Evolutionary conservation across 2,329 filamentous ascomycete genomes (phyloP), one percentile per base, ranked within the genome.

Genomic region (Teratosphaeria nubilosa): DNA sequence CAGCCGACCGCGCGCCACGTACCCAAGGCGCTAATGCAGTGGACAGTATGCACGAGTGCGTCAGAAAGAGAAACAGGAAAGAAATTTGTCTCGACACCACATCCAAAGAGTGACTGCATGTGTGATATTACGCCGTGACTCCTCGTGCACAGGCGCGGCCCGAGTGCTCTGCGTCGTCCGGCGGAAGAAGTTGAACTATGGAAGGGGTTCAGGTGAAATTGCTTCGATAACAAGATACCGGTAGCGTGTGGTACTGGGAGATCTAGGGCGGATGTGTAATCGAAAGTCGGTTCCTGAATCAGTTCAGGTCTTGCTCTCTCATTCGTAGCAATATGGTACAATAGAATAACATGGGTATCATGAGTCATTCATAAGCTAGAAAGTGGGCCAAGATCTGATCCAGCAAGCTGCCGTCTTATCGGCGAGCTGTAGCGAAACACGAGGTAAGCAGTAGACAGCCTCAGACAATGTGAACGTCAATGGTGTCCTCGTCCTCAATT

Each of bases 391-490:
- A 22, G 5, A 20, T 48, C 41, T 41, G 13, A 22, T 48, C 41
- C 5, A 37, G 34, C 34, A 48, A 48, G 41, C 41, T 48, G 41
- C n/a, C 37, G 37, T 45, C 5, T 16, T 16, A 6, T 48, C 5
- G 20, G n/a, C 41, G 41, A 48, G 41, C 41, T 48, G 41, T 11
- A 10, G 16, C 9, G 41, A 10, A 11, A 9, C 16, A n/a, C n/a
- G 41, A 48, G n/a, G 6, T 48, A 20, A 10, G 41, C 9, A 10
- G 16, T 22, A 48, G 41, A 48, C 16, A 48, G 41, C 34, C 22
- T 71, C 61, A 83, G 63, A 78, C 82, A 56, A 91, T 72, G 63
- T 86, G 79, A 24, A 94, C 87, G 71, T 95, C 90, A 34, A 95
- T 76, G 30, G 81, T 79, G 69, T 92, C 88, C 76, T 85, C 79